Evolutionary conservation across 1,284 basidiomycete species (phyloP), one percentile per base, ranked within the genome.

Genomic region (Heterobasidion annosum): DNA sequence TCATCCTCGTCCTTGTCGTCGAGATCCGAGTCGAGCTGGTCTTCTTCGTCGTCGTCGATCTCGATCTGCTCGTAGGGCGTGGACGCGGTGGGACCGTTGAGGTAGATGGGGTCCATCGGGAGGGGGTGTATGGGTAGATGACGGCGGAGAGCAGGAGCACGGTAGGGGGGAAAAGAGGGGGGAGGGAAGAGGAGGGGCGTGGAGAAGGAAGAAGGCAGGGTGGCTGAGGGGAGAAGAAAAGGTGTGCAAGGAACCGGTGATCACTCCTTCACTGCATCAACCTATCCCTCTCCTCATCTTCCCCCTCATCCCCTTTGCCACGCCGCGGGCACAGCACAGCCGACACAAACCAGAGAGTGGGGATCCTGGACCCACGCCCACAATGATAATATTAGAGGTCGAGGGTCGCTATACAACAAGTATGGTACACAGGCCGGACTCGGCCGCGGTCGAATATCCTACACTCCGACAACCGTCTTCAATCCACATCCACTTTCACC

Each of bases 1-100:
- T 49, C 48, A 32, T 15, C 32, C 13, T 49, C 32, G 12, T 13
- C 74, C 40, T 69, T 60, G 6, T 63, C 67, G 42, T 68, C 69
- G 18, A 69, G 70, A 62, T 85, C 85, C 13, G 84, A 85, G 63
- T 80, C 82, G 18, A 88, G 80, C 71, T 81, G 79, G 55, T 78
- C 68, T 58, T 81, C 79, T 47, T 75, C 78, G 25, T 79, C 77
- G 49, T 71, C 73, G 48, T 69, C 59, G 32, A 59, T 59, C 44
- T 60, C 59, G 35, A 58, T 59, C 45, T 50, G 56, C 52, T 58
- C 58, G 42, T 57, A 57, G 16, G 57, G 52, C n/a, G 43, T 49
- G 35, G 58, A 37, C 42, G 54, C 51, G 13, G 53, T 52, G 35
- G 53, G 52, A 25, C 52, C 57, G 50, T 59, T 54, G 55, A 59